Evolutionary conservation across 768 basidiomycete genomes (phyloP).

Genomic region (Leccinum olivaceopallidum): DNA sequence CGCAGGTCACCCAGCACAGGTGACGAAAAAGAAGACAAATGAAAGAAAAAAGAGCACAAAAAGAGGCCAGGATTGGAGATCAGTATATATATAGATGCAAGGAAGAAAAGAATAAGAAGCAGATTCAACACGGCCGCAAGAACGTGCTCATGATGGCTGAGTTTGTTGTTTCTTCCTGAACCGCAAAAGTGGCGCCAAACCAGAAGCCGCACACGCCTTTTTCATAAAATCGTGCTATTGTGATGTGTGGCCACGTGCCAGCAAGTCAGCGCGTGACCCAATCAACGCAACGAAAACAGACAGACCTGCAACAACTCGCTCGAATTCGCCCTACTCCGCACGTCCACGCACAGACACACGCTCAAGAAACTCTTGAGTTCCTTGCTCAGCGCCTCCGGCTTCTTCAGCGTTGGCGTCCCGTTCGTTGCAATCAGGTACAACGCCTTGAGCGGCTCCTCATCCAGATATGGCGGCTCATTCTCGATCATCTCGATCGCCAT

Average conservation of each 20-base stretch:
- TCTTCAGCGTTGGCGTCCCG: slow-evolving; percentile 97
- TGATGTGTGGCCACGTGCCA: neutral
- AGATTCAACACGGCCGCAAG: neutral
- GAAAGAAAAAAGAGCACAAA: neutral
- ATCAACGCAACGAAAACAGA: neutral
- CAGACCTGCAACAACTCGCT: slow-evolving; percentile 81
- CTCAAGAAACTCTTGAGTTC: slow-evolving; percentile 97
- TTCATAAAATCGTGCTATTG: slow-evolving; percentile 89
- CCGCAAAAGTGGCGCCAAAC: slow-evolving; percentile 82
- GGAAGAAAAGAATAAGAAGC: slow-evolving; percentile 1
- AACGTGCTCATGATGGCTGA: slow-evolving; percentile 34
- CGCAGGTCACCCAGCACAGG: neutral
- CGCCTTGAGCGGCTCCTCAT: slow-evolving; percentile 94
- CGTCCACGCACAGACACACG: slow-evolving; percentile 98
- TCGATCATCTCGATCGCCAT: slow-evolving; percentile 99
- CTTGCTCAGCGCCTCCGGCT: slow-evolving; percentile 85
- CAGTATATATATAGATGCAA: slow-evolving; percentile 25
- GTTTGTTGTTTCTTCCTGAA: slow-evolving; percentile 68
- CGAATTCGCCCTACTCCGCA: slow-evolving; percentile 88
- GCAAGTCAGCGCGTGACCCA: neutral
- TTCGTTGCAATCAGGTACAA: slow-evolving; percentile 97
- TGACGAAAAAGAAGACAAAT: neutral
- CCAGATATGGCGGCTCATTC: slow-evolving; percentile 93
- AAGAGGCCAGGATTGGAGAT: neutral
- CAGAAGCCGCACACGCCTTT: slow-evolving; percentile 80